Evolutionary conservation across 2,329 filamentous ascomycete genomes (phyloP), one percentile per base, ranked within the genome.

Genomic region (Monilinia fructigena): DNA sequence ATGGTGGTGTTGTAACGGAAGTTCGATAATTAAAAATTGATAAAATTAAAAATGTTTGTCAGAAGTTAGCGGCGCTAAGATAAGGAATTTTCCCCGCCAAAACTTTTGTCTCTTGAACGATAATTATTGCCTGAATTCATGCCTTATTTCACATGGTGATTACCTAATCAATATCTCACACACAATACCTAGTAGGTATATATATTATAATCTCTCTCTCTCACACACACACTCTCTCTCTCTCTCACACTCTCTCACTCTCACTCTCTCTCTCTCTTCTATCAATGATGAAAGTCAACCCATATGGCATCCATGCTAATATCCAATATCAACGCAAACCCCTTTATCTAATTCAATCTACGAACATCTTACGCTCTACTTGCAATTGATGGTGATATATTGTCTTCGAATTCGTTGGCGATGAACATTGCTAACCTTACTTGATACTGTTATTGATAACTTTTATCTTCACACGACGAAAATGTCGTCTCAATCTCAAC

Each of bases 31-130:
- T 35, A 31, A 60, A 60, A 68, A 68, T 67, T 64, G 48, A 63
- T 61, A 67, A 68, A 70, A 69, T 67, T 55, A 20, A 66, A 66
- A 66, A 63, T 66, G 40, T 45, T 47, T 8, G 42, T 23, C 47
- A 42, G 63, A 28, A 54, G 42, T 59, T 59, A 31, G 40, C 63
- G 54, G 28, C 40, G 48, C 66, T 67, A 67, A 67, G 66, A 67
- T 67, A 67, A 67, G 61, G 45, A 60, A 11, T 12, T 50, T 38
- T 61, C 48, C 55, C 58, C 58, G 31, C 31, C 31, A 35, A 35
- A 35, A 35, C 31, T 35, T 35, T 48, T 56, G 40, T 55, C 1
- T 14, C n/a, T 20, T 2, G 1, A 38, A 18, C 5, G 31, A 35
- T 35, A 26, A 0, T 2, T 28, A 0, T 12, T 40, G 63, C 63